These are phyloP conservation scores for Oidiodendron maius DNA, from an alignment of 495 filamentous ascomycete genomes.

Conservation along the genomic window DNA sequence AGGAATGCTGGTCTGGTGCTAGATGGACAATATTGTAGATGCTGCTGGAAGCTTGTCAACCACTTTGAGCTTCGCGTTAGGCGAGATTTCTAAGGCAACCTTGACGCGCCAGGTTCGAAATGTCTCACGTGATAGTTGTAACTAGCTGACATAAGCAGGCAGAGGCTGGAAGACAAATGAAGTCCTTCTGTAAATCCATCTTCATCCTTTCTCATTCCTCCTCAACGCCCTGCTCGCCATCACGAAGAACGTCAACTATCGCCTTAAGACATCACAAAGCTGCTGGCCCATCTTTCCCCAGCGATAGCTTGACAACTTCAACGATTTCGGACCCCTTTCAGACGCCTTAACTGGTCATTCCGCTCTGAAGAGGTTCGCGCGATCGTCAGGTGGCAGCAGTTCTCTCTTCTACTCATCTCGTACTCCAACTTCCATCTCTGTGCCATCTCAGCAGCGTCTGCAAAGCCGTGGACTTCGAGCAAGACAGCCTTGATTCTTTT, in stretches of 20 bases:
- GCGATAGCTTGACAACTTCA: slow-evolving; percentile 24
- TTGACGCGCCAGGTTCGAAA: background rate
- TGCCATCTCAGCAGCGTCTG: background rate
- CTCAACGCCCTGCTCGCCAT: slow-evolving; percentile 22
- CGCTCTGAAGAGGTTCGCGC: slow-evolving; percentile 15
- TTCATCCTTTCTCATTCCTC: slow-evolving; percentile 2
- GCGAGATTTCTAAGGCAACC: slow-evolving; percentile 16
- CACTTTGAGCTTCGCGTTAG: slow-evolving; percentile 16
- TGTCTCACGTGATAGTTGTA: slow-evolving; percentile 1
- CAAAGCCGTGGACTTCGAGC: background rate
- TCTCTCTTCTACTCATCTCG: background rate
- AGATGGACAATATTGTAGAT: background rate
- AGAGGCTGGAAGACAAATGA: too few relatives aligned
- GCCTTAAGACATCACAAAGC: slow-evolving; percentile 16
- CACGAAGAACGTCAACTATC: slow-evolving; percentile 20
- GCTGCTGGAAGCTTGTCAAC: slow-evolving; percentile 6
- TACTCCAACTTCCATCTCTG: too few relatives aligned
- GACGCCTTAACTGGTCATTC: slow-evolving; percentile 26
- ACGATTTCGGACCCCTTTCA: slow-evolving; percentile 17
- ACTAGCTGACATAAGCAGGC: too few relatives aligned
- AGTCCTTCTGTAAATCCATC: background rate
- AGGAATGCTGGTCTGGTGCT: background rate
- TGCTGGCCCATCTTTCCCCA: slow-evolving; percentile 20
- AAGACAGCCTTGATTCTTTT: background rate
- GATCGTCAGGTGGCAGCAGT: slow-evolving; percentile 17